phyloP scores from a whole-genome alignment of 2,329 filamentous ascomycete genomes.

The Fusarium longipes region DNA sequence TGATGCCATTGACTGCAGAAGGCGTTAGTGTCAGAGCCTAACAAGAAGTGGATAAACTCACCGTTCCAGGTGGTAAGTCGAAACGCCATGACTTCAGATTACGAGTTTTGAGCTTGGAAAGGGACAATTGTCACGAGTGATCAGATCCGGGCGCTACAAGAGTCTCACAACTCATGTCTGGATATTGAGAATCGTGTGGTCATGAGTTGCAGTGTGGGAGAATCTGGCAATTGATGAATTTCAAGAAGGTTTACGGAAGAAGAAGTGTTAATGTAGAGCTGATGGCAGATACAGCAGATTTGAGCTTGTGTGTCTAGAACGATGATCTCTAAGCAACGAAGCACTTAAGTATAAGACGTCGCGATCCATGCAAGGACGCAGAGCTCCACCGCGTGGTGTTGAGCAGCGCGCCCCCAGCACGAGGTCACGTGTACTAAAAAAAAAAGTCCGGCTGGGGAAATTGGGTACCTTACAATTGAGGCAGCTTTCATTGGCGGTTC shows the following conservation, averaged over 20 bases:
- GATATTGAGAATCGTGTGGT: neutral
- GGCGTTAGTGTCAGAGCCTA: slow-evolving; percentile 8
- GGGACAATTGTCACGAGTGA: neutral
- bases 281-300: neutral
- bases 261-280: fast-evolving
- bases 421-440: slow-evolving; percentile 46
- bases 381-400: slow-evolving; percentile 34
- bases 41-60: slow-evolving; percentile 52
- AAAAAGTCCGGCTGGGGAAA: neutral
- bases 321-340: neutral
- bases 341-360: slow-evolving; percentile 2
- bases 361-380: slow-evolving; percentile 30
- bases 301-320: neutral
- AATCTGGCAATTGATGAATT: neutral
- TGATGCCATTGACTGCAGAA: slow-evolving; percentile 78
- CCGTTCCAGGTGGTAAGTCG: slow-evolving; percentile 91
- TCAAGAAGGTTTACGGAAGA: no score
- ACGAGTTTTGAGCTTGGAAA: neutral
- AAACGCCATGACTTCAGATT: slow-evolving; percentile 68
- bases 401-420: slow-evolving; percentile 41
- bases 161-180: slow-evolving; percentile 15
- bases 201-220: slow-evolving; percentile 8
- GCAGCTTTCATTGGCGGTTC: slow-evolving; percentile 47
- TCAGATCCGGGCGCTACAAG: neutral
- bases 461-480: slow-evolving; percentile 48